Conservation (phyloP, 495 filamentous ascomycete species). For the Penicillium ucsense region DNA sequence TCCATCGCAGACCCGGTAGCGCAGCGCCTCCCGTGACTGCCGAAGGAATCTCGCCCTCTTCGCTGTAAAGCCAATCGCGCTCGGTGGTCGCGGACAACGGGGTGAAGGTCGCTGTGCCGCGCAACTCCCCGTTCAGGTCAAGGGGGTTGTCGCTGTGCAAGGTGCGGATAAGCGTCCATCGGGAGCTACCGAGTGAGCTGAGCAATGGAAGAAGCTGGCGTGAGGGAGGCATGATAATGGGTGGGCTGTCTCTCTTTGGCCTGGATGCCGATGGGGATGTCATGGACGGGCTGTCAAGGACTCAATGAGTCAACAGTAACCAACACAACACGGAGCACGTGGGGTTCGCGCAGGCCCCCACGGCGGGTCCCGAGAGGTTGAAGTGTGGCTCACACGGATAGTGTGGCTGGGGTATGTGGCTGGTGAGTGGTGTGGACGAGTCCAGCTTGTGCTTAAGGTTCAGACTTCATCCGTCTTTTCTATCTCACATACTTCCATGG, state of each 20-base stretch:
- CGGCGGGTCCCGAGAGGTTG: too few species aligned
- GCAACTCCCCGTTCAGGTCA: conserved; percentile 32
- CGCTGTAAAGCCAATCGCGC: conserved; percentile 34
- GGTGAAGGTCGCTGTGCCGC: conserved; percentile 33
- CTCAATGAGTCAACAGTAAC: too few species aligned
- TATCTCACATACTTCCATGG: too few species aligned
- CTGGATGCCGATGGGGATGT: neutral
- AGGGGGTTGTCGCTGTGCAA: conserved; percentile 35
- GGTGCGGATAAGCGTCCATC: conserved; percentile 31
- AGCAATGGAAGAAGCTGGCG: conserved; percentile 19
- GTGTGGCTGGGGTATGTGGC: too few species aligned
- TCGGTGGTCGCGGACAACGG: conserved; percentile 5
- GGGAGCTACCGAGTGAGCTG: conserved; percentile 20
- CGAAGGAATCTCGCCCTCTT: conserved; percentile 34
- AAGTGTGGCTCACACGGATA: too few species aligned
- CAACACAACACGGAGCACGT: too few species aligned
- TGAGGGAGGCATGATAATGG: conserved; percentile 4
- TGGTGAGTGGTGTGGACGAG: too few species aligned
- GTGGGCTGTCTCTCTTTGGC: neutral
- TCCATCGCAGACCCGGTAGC: conserved; percentile 26
- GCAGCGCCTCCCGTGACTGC: conserved; percentile 6
- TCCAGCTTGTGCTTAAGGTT: too few species aligned
- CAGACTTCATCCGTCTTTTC: too few species aligned
- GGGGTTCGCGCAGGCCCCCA: too few species aligned
- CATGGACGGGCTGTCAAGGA: too few species aligned